These are phyloP conservation scores for Loxodes magnus DNA, from an alignment of 73 alveolate genomes.

Conservation along the genomic window DNA sequence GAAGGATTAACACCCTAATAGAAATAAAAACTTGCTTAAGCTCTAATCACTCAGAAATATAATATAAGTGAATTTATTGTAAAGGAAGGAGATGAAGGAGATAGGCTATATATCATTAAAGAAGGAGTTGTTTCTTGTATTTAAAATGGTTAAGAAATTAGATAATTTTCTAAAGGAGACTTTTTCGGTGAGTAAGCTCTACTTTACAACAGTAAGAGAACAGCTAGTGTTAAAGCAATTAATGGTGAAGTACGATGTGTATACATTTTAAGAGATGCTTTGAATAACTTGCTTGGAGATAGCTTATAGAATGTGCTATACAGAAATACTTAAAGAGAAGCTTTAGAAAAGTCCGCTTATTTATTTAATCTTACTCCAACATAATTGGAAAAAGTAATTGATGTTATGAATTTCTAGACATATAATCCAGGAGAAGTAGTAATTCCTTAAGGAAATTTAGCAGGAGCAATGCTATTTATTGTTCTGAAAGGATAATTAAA, in stretches of 20 bases:
- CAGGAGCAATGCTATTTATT: conserved; percentile 14
- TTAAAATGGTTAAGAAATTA: conserved; percentile 28
- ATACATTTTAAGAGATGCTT: conserved; percentile 29
- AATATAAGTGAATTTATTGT: conserved; percentile 31
- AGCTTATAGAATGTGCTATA: conserved; percentile 23
- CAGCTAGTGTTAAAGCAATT: conserved; percentile 37
- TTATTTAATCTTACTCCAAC: conserved; percentile 8
- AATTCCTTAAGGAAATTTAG: conserved; percentile 17
- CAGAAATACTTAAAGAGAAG: conserved; percentile 31
- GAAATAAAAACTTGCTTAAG: background rate
- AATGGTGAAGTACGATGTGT: conserved; percentile 25
- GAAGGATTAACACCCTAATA: background rate
- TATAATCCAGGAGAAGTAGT: conserved; percentile 31
- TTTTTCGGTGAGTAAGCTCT: conserved; percentile 36
- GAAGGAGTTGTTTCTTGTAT: conserved; percentile 46
- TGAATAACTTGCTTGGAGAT: conserved; percentile 28
- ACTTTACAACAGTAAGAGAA: conserved; percentile 21
- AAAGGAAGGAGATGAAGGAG: conserved; percentile 74
- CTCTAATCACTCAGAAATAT: conserved; percentile 1
- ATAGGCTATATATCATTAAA: conserved; percentile 50
- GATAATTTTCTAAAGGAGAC: conserved; percentile 37
- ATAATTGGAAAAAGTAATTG: conserved; percentile 22
- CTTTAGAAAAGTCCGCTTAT: conserved; percentile 15
- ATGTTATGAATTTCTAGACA: conserved; percentile 13
- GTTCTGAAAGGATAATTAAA: conserved; percentile 20